A percentile compares a stretch with the other conserved stretches of the same genome.
Conservation (phyloP, 2,329 filamentous ascomycete species). For the Pseudogymnoascus sp. region DNA sequence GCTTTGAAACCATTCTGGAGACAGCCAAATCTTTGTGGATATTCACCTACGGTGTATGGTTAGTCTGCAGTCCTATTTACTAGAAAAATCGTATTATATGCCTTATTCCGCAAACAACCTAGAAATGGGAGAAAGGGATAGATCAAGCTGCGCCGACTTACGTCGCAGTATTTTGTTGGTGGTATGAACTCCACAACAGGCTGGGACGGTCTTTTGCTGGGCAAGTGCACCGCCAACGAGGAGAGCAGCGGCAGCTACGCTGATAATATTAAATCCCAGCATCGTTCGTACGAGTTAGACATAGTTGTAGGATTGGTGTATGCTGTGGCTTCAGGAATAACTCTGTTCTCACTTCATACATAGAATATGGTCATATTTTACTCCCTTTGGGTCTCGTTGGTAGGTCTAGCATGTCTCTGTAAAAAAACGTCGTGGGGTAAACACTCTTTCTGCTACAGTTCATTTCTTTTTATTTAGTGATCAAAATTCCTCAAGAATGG, state of each 20-base stretch:
- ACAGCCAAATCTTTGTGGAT: background rate
- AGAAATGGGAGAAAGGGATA: background rate
- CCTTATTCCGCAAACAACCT: background rate
- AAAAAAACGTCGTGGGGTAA: too few relatives aligned
- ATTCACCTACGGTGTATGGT: background rate
- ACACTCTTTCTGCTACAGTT: too few relatives aligned
- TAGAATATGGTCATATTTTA: too few relatives aligned
- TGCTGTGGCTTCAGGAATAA: too few relatives aligned
- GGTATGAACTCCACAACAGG: background rate
- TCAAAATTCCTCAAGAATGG: constrained; percentile 20
- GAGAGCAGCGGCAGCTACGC: background rate
- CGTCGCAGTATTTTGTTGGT: background rate
- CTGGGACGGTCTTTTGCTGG: background rate
- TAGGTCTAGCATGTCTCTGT: too few relatives aligned
- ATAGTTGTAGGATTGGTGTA: too few relatives aligned
- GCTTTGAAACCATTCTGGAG: background rate
- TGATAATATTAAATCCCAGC: background rate
- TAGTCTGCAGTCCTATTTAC: background rate
- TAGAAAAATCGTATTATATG: background rate
- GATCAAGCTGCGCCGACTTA: background rate
- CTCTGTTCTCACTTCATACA: too few relatives aligned
- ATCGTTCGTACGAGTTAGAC: too few relatives aligned
- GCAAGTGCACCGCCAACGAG: background rate
- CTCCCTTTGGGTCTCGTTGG: too few relatives aligned
- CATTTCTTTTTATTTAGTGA: too few relatives aligned